Evolutionary conservation across 768 basidiomycete species (phyloP).

Genomic region (Pleurotus citrinopileatus): DNA sequence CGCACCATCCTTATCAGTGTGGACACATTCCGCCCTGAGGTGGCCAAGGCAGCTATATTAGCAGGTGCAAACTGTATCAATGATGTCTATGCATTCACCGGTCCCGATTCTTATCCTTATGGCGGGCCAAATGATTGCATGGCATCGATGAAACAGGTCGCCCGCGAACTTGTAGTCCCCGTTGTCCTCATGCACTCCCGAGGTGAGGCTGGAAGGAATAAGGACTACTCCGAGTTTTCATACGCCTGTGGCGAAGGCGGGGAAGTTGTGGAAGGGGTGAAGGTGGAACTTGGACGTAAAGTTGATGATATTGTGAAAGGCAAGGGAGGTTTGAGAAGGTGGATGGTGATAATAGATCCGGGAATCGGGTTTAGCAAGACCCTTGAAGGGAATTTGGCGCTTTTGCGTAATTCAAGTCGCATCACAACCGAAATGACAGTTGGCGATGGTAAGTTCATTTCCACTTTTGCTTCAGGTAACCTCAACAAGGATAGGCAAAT

Average conservation of each 20-base stretch:
- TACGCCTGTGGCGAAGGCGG: constrained; percentile 36
- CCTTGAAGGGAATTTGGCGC: constrained; percentile 64
- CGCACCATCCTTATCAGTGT: constrained; percentile 62
- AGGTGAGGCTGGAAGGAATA: constrained; percentile 76
- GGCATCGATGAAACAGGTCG: constrained; percentile 60
- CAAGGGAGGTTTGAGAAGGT: constrained; percentile 71
- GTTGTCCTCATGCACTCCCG: constrained; percentile 94
- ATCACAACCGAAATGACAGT: constrained; percentile 41
- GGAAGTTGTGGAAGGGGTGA: constrained; percentile 64
- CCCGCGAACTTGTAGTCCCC: constrained; percentile 66
- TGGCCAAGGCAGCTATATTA: constrained; percentile 68
- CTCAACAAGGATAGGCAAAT: constrained; percentile 11
- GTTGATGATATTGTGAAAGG: constrained; percentile 65
- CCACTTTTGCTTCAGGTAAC: constrained; percentile 6
- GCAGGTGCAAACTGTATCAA: constrained; percentile 94
- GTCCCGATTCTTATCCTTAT: constrained; percentile 43
- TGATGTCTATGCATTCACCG: constrained; percentile 83
- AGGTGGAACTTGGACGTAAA: constrained; percentile 67
- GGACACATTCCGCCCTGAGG: constrained; percentile 85
- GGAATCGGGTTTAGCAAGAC: constrained; percentile 95
- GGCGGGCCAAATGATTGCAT: constrained; percentile 37
- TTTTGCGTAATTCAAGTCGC: constrained; percentile 51
- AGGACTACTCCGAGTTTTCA: constrained; percentile 51
- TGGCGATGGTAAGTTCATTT: constrained; percentile 22
- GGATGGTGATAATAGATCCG: constrained; percentile 89